Conservation (phyloP, 345 rosid genomes). For the Brassica incana region DNA sequence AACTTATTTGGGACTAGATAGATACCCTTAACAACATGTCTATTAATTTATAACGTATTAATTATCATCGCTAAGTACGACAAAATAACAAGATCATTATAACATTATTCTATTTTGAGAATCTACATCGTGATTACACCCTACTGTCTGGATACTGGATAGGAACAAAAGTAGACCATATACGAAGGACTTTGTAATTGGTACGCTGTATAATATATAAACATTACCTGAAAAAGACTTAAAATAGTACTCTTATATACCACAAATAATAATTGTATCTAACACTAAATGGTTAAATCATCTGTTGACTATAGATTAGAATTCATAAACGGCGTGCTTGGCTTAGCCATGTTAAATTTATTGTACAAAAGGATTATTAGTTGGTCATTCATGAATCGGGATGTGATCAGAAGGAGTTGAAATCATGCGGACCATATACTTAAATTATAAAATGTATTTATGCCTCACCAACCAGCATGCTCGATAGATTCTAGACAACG, state of each 20-base stretch:
- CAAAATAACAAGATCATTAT: not conserved
- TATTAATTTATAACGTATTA: not conserved
- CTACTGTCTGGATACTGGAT: conserved; percentile 22
- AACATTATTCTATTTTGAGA: not conserved
- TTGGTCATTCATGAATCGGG: conserved; percentile 28
- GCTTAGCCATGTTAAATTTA: conserved; percentile 14
- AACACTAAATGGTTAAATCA: not conserved
- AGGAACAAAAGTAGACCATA: conserved; percentile 18
- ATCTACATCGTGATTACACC: conserved; percentile 33
- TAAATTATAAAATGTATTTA: not conserved
- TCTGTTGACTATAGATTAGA: conserved; percentile 9
- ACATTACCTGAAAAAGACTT: not conserved
- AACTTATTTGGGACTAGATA: not conserved
- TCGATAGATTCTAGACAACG: conserved; percentile 22
- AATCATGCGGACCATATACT: conserved; percentile 6
- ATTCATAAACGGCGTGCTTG: conserved; percentile 6
- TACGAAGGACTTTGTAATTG: conserved; percentile 9
- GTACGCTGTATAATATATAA: not conserved
- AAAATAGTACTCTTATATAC: not conserved
- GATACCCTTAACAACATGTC: conserved; percentile 13
- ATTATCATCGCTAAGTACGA: conserved; percentile 14
- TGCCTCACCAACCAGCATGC: conserved; percentile 38
- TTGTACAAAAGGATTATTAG: not conserved
- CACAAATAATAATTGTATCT: not conserved
- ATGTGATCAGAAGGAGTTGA: conserved; percentile 18